Evolutionary conservation across 257 asterid species (phyloP).

Genomic region (Coffea eugenioides): DNA sequence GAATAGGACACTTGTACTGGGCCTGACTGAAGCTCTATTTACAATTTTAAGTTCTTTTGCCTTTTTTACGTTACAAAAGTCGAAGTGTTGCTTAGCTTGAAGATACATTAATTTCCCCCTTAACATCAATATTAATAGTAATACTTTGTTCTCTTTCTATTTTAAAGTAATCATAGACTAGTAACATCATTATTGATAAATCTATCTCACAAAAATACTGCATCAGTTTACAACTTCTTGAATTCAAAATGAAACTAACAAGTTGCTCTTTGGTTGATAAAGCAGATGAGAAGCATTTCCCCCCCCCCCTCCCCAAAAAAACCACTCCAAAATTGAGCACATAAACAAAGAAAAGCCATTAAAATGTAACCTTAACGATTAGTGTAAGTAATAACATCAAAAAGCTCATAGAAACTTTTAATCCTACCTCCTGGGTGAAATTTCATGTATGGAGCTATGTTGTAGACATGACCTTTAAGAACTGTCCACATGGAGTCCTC

Average conservation of each 20-base stretch:
- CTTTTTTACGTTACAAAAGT: neutral
- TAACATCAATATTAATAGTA: neutral
- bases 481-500: conserved; percentile 96
- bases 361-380: neutral
- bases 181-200: neutral
- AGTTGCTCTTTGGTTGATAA: neutral
- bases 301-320: neutral
- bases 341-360: neutral
- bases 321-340: neutral
- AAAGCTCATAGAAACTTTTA: neutral
- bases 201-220: neutral
- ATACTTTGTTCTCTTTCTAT: neutral
- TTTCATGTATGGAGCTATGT: conserved; percentile 85
- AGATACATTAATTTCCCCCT: neutral
- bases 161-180: too few relatives aligned
- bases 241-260: neutral
- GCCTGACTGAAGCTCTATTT: neutral
- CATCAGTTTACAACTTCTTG: neutral
- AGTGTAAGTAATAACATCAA: neutral
- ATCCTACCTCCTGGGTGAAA: conserved; percentile 96
- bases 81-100: neutral
- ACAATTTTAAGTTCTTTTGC: neutral
- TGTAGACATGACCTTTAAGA: conserved; percentile 90
- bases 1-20: neutral
- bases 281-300: neutral